A percentile compares a stretch with the other conserved stretches of the same genome.
phyloP scores from a whole-genome alignment of 495 filamentous ascomycete species.

The Penicillium paradoxum region DNA sequence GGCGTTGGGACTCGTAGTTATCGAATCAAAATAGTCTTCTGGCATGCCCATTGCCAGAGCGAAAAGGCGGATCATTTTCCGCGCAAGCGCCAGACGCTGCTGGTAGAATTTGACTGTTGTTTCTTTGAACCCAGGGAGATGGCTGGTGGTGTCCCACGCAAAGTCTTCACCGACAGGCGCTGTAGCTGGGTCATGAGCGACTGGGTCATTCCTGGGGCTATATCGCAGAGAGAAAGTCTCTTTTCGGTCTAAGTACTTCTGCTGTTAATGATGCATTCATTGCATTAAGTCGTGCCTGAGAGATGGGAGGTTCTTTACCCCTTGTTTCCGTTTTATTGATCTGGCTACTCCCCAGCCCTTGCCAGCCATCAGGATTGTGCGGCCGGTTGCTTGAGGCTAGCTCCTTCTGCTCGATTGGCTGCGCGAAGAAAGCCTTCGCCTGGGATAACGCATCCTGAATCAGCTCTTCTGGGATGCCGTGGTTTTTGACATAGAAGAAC shows the following conservation, averaged over 20 bases:
- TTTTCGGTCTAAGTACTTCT: constrained; percentile 21
- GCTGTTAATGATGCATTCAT: background rate
- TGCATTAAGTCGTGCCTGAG: too few species aligned
- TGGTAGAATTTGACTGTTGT: constrained; percentile 45
- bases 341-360: constrained; percentile 22
- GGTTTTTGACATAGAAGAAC: constrained; percentile 54
- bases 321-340: constrained; percentile 26
- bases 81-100: constrained; percentile 40
- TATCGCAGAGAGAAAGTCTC: constrained; percentile 46
- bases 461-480: constrained; percentile 44
- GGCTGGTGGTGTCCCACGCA: constrained; percentile 44
- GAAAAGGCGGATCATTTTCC: constrained; percentile 45
- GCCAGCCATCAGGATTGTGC: constrained; percentile 29
- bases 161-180: constrained; percentile 39
- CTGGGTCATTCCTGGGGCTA: constrained; percentile 42
- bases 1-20: constrained; percentile 47
- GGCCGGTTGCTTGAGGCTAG: constrained; percentile 19
- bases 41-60: constrained; percentile 45
- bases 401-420: constrained; percentile 37
- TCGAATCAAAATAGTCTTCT: constrained; percentile 48
- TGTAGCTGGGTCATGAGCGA: constrained; percentile 26
- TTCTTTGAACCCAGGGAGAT: constrained; percentile 46
- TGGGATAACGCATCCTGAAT: constrained; percentile 35
- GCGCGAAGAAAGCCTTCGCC: constrained; percentile 44
- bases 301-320: too few species aligned